Evolutionary conservation across 805 yeast species (phyloP), one percentile per base, ranked within the genome.

Genomic region (Yueomyces sinensis): DNA sequence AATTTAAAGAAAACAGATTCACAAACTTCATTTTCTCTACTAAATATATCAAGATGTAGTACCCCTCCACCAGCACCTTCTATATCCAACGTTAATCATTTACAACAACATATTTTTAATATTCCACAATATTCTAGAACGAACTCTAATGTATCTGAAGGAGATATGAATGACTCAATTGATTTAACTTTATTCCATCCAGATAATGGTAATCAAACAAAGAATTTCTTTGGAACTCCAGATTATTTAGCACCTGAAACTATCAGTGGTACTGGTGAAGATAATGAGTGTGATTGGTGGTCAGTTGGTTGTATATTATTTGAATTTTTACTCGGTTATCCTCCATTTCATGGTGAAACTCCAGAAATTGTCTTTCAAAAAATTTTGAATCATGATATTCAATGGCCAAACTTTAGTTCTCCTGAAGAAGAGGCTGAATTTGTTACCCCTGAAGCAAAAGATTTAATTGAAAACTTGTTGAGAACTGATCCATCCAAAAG

Each of bases 201-300:
- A 1, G 68, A 68, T 17, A 70, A 68, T 37, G 54, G 66, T 3
- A 65, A 44, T 25, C 72, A 70, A 34, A 62, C 66, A 18, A 71
- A 75, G 45, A 71, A 69, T 41, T 87, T 89, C 47, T 94, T 86
- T 23, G 99, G 99, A 0, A 91, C 99, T 0, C 99, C 99, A 0
- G 98, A 91, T 54, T 91, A 91, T 56, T 68, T 93, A 28, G 94
- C 99, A 0, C 99, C 99, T 0, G 99, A 91, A 52, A 87, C 95
- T 0, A 84, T 91, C 41, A 64, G 70, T 29, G 97, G 96, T 28
- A 65, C 68, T 1, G 79, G 82, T 0, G 95, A 89, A 52, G 82
- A 76, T 40, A 86, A 75, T 42, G 71, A 76, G 19, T 41, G 58
- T 41, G 62, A 58, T 44, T 76, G 98, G 98, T 91, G 99, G 99